Conservation (phyloP, 106 monocot genomes). For the Hemerocallis citrina region DNA sequence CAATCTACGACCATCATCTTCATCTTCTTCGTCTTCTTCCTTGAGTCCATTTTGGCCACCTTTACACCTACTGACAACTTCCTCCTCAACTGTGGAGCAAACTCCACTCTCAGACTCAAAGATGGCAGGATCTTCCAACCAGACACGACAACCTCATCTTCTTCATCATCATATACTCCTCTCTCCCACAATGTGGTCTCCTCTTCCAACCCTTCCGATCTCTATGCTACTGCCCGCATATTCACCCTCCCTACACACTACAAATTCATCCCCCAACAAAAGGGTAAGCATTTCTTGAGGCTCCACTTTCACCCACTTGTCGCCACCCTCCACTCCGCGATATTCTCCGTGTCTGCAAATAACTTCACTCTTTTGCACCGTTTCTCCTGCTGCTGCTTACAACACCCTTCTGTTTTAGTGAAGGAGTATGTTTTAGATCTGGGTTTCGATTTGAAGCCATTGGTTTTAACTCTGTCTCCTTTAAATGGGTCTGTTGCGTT, state of each 20-base stretch:
- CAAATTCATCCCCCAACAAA: constrained; percentile 11
- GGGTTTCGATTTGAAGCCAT: constrained; percentile 10
- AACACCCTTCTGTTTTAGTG: neutral
- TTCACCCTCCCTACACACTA: constrained; percentile 22
- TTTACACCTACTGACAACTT: constrained; percentile 17
- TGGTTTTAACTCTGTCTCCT: constrained; percentile 22
- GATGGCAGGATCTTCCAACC: constrained; percentile 34
- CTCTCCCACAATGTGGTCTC: constrained; percentile 6
- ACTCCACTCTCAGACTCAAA: neutral
- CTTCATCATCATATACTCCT: constrained; percentile 2
- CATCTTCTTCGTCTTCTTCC: neutral
- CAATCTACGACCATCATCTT: neutral
- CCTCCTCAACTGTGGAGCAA: constrained; percentile 44
- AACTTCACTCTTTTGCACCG: constrained; percentile 17
- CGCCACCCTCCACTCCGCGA: constrained; percentile 16
- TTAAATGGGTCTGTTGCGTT: constrained; percentile 40
- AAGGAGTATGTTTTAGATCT: constrained; percentile 27
- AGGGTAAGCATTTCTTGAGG: constrained; percentile 24
- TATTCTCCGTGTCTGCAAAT: constrained; percentile 30
- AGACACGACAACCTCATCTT: constrained; percentile 1
- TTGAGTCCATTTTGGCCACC: neutral
- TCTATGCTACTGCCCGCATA: constrained; percentile 26
- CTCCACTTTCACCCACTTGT: constrained; percentile 23
- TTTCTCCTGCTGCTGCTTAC: constrained; percentile 15
- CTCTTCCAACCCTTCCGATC: constrained; percentile 2